A percentile compares a stretch with the other conserved stretches of the same genome.
These are phyloP conservation scores for Chenopodium formosanum DNA, from an alignment of 148 eudicot genomes.

Conservation along the genomic window DNA sequence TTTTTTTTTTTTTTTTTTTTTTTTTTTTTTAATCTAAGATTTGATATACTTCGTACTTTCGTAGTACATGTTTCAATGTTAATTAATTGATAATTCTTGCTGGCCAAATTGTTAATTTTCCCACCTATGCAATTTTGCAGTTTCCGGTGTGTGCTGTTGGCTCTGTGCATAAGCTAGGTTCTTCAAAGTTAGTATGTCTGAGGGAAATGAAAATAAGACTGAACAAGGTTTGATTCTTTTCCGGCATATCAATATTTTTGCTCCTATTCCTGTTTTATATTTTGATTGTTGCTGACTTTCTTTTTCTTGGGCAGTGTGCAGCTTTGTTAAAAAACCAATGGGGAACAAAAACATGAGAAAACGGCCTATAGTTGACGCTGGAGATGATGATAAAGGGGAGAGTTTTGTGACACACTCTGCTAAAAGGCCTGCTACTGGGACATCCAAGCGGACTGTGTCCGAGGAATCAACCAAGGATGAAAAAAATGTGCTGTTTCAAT, in stretches of 20 bases:
- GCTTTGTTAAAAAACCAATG: slow-evolving; percentile 71
- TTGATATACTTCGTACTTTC: too few species aligned
- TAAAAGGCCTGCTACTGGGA: slow-evolving; percentile 50
- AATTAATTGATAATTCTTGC: too few species aligned
- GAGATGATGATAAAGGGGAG: slow-evolving; percentile 40
- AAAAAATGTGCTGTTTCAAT: slow-evolving; percentile 48
- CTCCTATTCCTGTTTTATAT: neutral
- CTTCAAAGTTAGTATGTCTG: slow-evolving; percentile 11
- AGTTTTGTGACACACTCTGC: slow-evolving; percentile 33
- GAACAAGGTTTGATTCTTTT: slow-evolving; percentile 32
- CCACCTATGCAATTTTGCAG: neutral
- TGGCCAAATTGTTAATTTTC: too few species aligned
- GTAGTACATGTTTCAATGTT: too few species aligned
- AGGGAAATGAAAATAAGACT: slow-evolving; percentile 25
- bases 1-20: too few species aligned
- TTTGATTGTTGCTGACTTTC: neutral
- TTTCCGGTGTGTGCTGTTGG: neutral
- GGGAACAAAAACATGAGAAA: slow-evolving; percentile 79
- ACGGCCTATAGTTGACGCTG: slow-evolving; percentile 44
- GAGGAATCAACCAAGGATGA: slow-evolving; percentile 40
- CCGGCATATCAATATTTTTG: neutral
- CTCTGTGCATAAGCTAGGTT: neutral
- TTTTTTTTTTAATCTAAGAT: too few species aligned
- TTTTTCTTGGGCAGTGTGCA: slow-evolving; percentile 57
- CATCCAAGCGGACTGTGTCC: slow-evolving; percentile 33